Conservation (phyloP, 768 basidiomycete species). For the Jaapia argillacea region DNA sequence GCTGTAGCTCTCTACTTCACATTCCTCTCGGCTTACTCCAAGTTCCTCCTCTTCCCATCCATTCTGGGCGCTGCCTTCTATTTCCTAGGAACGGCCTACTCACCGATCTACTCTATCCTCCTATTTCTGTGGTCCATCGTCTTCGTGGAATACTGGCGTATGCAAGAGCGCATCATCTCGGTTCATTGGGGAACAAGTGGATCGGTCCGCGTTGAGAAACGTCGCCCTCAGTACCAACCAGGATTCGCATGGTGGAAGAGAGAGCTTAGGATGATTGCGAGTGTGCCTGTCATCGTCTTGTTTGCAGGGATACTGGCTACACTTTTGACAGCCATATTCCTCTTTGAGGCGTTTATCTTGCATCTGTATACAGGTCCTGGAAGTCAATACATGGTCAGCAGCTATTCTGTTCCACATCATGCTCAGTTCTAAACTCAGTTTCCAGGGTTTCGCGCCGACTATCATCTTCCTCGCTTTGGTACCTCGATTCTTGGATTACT, state of each 20-base stretch:
- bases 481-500: conserved; percentile 67
- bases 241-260: conserved; percentile 65
- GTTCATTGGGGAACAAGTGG: conserved; percentile 76
- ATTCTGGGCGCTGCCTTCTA: conserved; percentile 59
- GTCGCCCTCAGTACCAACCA: conserved; percentile 46
- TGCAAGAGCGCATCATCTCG: conserved; percentile 76
- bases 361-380: conserved; percentile 86
- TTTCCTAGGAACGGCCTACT: conserved; percentile 64
- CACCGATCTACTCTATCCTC: conserved; percentile 63
- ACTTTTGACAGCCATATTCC: conserved; percentile 73
- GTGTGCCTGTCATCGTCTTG: conserved; percentile 60
- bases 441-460: conserved; percentile 74
- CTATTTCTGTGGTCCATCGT: conserved; percentile 73
- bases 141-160: conserved; percentile 90
- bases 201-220: conserved; percentile 66
- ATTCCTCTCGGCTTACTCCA: conserved; percentile 80
- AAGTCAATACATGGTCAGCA: conserved; percentile 64
- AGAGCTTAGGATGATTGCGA: conserved; percentile 56
- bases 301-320: conserved; percentile 63
- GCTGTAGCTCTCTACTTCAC: conserved; percentile 81
- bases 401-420: too few relatives aligned
- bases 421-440: too few relatives aligned
- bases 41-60: conserved; percentile 69
- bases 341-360: conserved; percentile 86
- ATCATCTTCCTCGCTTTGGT: conserved; percentile 74